phyloP scores from a whole-genome alignment of 306 rosid species.

The Malus fusca region DNA sequence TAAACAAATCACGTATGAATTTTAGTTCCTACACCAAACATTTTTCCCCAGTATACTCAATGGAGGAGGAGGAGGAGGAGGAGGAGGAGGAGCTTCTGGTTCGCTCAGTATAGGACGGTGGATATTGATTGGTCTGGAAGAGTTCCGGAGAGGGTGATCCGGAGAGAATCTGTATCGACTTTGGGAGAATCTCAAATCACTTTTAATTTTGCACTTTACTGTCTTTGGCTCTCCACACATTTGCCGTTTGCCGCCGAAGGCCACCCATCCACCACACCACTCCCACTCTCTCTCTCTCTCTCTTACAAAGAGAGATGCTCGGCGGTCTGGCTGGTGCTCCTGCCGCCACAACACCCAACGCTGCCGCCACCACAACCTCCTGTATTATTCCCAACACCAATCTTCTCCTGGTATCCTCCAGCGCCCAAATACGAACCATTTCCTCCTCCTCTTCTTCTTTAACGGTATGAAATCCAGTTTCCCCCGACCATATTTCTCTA shows the following conservation, averaged over 20 bases:
- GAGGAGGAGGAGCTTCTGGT: too few relatives aligned
- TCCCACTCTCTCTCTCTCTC: not conserved
- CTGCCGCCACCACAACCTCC: not conserved
- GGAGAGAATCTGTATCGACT: too few relatives aligned
- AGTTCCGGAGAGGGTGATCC: too few relatives aligned
- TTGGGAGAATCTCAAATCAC: not conserved
- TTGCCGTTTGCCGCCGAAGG: not conserved
- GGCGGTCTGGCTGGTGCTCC: conserved; percentile 6
- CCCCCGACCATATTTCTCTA: not conserved
- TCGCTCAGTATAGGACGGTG: too few relatives aligned
- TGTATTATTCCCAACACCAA: not conserved
- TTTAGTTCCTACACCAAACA: conserved; percentile 23
- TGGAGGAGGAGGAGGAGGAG: too few relatives aligned
- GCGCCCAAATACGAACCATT: not conserved
- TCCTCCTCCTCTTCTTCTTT: not conserved
- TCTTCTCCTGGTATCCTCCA: conserved; percentile 1
- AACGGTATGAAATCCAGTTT: not conserved
- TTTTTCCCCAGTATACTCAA: not conserved
- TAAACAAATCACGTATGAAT: too few relatives aligned
- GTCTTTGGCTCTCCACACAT: not conserved
- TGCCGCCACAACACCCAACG: not conserved
- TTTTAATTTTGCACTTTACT: not conserved
- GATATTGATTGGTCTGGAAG: too few relatives aligned
- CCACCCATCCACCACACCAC: not conserved
- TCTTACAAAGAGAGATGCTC: conserved; percentile 13